These are phyloP conservation scores for Rhodotorula taiwanensis DNA, from an alignment of 768 basidiomycete species.

Conservation along the genomic window DNA sequence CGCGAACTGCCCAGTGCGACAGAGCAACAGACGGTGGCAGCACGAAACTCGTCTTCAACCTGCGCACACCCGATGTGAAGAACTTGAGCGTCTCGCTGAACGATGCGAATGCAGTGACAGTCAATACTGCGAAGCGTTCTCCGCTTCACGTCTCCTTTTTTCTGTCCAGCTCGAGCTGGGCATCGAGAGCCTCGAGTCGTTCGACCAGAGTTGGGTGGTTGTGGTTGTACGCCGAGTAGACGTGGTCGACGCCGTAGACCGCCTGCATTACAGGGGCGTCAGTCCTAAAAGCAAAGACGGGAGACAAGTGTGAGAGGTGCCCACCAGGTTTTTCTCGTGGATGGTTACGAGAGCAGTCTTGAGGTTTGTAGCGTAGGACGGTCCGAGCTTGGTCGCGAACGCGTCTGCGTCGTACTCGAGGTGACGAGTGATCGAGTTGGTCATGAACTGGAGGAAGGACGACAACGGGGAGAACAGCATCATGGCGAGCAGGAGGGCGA, in stretches of 20 bases:
- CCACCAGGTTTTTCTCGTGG: constrained; percentile 86
- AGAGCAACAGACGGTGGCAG: no score
- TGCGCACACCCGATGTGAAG: no score
- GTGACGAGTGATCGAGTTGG: constrained; percentile 74
- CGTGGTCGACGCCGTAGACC: constrained; percentile 29
- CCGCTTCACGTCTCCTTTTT: constrained; percentile 20
- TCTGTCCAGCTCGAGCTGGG: background rate
- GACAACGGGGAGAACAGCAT: constrained; percentile 78
- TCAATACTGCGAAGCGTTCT: no score
- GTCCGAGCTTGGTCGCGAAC: constrained; percentile 68
- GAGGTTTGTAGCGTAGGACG: constrained; percentile 37
- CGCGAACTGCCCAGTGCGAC: no score
- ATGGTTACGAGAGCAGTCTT: constrained; percentile 66
- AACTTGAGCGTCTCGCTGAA: background rate
- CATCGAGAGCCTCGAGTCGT: constrained; percentile 71
- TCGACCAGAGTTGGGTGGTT: constrained; percentile 92
- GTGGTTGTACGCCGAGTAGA: constrained; percentile 88
- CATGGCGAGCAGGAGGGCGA: constrained; percentile 84
- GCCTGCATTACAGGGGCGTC: constrained; percentile 1
- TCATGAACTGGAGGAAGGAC: constrained; percentile 60
- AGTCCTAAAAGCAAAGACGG: constrained; percentile 20
- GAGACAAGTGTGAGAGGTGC: constrained; percentile 41
- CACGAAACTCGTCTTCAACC: no score
- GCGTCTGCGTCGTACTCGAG: constrained; percentile 92
- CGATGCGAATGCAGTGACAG: no score